Base-by-base conservation (phyloP, 192 early-diverging fungal species). In the Kickxella alabastrina region DNA sequence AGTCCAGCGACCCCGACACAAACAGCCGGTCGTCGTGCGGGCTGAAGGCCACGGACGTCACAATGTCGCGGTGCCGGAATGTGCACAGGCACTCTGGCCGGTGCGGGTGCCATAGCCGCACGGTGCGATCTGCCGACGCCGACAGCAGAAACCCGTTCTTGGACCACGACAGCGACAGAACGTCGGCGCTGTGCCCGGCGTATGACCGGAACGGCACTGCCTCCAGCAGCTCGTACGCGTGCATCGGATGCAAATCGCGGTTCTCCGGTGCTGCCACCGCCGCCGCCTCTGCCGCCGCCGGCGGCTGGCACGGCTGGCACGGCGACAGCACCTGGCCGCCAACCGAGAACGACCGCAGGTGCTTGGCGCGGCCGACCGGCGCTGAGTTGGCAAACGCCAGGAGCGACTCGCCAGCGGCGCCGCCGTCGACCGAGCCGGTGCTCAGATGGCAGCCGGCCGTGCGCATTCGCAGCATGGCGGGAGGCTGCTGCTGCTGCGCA, bases 1-100 rank as follows among this genome's bases (percentile, higher is more conserved):
- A 79, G 65, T 92, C 90, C 23, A 92, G 62, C 24, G 88, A 88
- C 1, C 90, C 91, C 10, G 82, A 86, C 27, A 93, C 62, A 43
- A 93, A 90, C 56, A 82, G 82, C 2, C 85, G 82, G 57, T 92
- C 87, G 56, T 95, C 91, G 48, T 79, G 62, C 23, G 91, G 91
- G 56, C 87, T 89, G 60, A 95, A 95, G 0, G 79, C 75, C 5
- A 93, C 83, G 5, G 83, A 79, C 1, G 87, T 86, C 2, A 93
- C 91, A 12, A 85, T 82, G 58, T 88, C 89, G 26, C 76, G 65
- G 58, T 93, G 91, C 23, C 76, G 65, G 54, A 95, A 91, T 4
- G 83, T 79, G 59, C 88, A 89, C 34, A 95, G 68, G 48, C 89
- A 92, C 42, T 82, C 83, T 27, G 76, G 64, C 18, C 82, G 73